Percentiles rank a stretch among this genome's conserved stretches.
Evolutionary conservation across 2,329 filamentous ascomycete genomes (phyloP).

Genomic region (Scedosporium aurantiacum): DNA sequence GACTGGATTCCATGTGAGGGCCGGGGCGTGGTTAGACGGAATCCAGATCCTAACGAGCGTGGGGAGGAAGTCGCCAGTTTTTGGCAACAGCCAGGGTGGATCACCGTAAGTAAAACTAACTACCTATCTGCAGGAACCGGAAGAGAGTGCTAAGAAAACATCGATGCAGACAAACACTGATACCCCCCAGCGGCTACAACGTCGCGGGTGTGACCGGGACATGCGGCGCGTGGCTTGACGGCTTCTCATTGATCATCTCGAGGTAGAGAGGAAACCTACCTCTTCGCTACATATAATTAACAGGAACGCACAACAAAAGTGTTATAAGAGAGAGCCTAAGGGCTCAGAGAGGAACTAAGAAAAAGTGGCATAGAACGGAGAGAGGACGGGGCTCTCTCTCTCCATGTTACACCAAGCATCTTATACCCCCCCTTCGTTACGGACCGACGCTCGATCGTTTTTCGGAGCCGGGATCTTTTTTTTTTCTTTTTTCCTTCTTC

Average conservation of each 20-base stretch:
- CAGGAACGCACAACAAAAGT: not conserved
- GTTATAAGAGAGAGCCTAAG: not conserved
- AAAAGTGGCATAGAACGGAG: not conserved
- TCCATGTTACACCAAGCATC: not conserved
- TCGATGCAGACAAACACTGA: conserved; percentile 61
- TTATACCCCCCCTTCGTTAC: not conserved
- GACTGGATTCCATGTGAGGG: conserved; percentile 73
- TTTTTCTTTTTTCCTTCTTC: conserved; percentile 6
- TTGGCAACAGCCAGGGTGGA: conserved; percentile 70
- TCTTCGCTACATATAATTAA: not conserved
- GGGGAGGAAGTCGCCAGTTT: conserved; percentile 76
- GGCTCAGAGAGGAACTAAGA: too few species aligned
- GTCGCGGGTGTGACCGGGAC: conserved; percentile 82
- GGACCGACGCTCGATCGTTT: not conserved
- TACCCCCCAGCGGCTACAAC: conserved; percentile 79
- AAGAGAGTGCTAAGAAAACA: conserved; percentile 9
- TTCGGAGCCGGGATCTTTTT: not conserved
- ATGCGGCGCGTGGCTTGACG: conserved; percentile 70
- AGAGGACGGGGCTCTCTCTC: not conserved
- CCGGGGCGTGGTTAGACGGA: conserved; percentile 75
- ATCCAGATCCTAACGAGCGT: conserved; percentile 82
- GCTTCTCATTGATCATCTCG: conserved; percentile 64
- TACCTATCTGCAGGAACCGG: not conserved
- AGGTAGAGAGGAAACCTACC: conserved; percentile 16
- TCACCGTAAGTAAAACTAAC: conserved; percentile 56